A percentile compares a stretch with the other conserved stretches of the same genome.
Evolutionary conservation across 2,329 filamentous ascomycete species (phyloP).

Genomic region (Microcera coccophila): DNA sequence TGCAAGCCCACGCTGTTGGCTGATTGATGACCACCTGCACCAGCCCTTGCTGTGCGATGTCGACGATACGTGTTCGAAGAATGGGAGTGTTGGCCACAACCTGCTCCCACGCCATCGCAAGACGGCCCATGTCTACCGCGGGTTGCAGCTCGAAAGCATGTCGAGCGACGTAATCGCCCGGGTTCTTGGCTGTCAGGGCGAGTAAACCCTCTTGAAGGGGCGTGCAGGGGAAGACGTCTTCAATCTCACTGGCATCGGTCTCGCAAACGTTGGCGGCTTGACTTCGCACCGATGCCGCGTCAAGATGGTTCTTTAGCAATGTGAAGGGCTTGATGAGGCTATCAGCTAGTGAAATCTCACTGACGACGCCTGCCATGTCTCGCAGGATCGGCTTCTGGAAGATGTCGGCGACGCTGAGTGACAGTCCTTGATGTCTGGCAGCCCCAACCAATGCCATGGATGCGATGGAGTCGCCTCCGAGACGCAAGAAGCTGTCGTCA

Average conservation of each 20-base stretch:
- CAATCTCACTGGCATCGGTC: not conserved
- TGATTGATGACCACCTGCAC: not conserved
- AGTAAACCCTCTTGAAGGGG: conserved; percentile 38
- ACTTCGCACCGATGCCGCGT: too few species aligned
- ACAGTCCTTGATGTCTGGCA: conserved; percentile 19
- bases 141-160: not conserved
- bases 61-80: not conserved
- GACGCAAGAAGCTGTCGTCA: conserved; percentile 3
- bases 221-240: conserved; percentile 36
- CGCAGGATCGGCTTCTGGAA: conserved; percentile 1
- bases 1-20: not conserved
- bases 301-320: too few species aligned
- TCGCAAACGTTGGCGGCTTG: not conserved
- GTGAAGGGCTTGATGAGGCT: not conserved
- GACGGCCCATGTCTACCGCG: not conserved
- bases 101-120: not conserved
- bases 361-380: not conserved
- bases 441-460: conserved; percentile 41
- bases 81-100: not conserved
- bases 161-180: conserved; percentile 34
- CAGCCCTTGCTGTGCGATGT: not conserved
- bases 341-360: not conserved
- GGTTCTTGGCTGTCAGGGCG: conserved; percentile 30
- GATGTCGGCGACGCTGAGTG: not conserved
- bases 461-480: conserved; percentile 43